Percentiles rank a stretch among this genome's conserved stretches.
Conservation (phyloP, 306 rosid species). For the Hippophae gyantsensis region DNA sequence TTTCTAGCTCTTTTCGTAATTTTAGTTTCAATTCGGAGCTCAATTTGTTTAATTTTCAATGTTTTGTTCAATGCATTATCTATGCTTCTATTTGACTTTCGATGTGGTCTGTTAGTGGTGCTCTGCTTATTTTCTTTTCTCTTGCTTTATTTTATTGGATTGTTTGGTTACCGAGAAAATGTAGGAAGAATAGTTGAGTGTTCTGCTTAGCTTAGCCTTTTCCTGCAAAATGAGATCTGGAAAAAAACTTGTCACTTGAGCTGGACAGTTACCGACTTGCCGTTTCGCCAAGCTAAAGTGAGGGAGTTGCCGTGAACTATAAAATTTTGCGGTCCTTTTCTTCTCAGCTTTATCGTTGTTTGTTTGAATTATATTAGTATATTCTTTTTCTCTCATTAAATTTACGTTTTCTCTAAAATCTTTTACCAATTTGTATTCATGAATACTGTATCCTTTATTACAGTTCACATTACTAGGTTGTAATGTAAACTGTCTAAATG, state of each 20-base stretch:
- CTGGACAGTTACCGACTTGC: background rate
- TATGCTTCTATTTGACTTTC: background rate
- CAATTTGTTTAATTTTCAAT: conserved; percentile 6
- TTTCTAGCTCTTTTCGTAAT: conserved; percentile 8
- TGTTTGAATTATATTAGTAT: background rate
- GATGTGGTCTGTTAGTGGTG: background rate
- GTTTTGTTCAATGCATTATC: background rate
- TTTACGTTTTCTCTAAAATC: background rate
- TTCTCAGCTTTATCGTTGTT: background rate
- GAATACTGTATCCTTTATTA: background rate
- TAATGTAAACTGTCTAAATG: background rate
- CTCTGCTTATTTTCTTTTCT: background rate
- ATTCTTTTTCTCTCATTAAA: background rate
- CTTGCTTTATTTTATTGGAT: background rate
- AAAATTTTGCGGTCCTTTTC: background rate
- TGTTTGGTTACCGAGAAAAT: conserved; percentile 22
- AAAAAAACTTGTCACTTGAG: conserved; percentile 4
- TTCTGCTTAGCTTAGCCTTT: conserved; percentile 11
- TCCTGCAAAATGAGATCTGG: conserved; percentile 17
- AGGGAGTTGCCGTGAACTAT: conserved; percentile 1
- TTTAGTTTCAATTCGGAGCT: background rate
- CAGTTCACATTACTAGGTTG: background rate
- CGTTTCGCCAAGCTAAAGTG: background rate
- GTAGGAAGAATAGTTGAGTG: conserved; percentile 15
- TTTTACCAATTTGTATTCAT: conserved; percentile 1